Base-by-base conservation (phyloP, 768 basidiomycete genomes). In the Nidularia sp. region DNA sequence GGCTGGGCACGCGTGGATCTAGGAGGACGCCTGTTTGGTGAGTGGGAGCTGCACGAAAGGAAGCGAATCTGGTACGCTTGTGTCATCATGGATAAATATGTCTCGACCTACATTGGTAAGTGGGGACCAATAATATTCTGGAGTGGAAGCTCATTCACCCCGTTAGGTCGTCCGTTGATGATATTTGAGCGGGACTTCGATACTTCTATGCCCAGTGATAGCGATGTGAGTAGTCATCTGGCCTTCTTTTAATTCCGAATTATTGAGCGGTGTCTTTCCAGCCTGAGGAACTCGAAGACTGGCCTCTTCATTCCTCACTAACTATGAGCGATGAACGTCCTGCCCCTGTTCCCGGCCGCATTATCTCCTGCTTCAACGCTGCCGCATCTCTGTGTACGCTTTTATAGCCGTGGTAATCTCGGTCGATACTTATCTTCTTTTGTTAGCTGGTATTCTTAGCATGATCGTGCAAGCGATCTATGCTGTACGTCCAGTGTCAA, bases 11-110 rank as follows among this genome's bases (percentile, higher is more conserved):
- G 84, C 29, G 79, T 65, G 51, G 80, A 74, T 12, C 73, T 83
- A 50, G 84, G 84, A 0, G 72, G 75, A 43, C 56, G 70, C 42
- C 58, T 91, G 42, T 90, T 91, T 61, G 75, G 72, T 1, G 68
- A 70, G 49, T 72, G 73, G 63, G 85, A 88, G 66, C 69, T 89
- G 53, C 81, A 85, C 58, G 85, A 87, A 65, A 74, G 90, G 55
- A 76, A 84, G 57, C 69, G 87, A 46, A 83, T 90, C 25, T 91
- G 89, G 89, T 88, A 82, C 70, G 83, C 80, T 31, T 91, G 90
- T 64, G 79, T 89, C 34, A 69, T 88, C 35, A 80, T 91, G 78
- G 88, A 91, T 64, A 84, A 85, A 58, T 91, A 89, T 66, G 82
- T 90, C 44, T 87, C 85, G 52, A 76, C 84, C 13, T 89, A 90